Evolutionary conservation across 1,284 basidiomycete species (phyloP), one percentile per base, ranked within the genome.

Genomic region (Apiotrichum domesticum): DNA sequence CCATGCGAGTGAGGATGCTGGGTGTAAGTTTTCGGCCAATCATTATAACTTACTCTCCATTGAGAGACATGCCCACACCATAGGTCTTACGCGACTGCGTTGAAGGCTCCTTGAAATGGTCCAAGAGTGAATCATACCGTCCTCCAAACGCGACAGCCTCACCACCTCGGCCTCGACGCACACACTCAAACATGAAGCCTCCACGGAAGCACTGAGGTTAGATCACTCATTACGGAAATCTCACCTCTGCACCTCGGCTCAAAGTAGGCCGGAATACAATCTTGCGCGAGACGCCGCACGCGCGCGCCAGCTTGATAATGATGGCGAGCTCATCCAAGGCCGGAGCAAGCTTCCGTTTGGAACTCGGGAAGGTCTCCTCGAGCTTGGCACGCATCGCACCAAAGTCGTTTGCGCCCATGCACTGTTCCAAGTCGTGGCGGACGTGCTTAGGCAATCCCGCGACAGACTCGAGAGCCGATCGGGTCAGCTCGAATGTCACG

Each of bases 101-200:
- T 63, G 79, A 65, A 48, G 79, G 59, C 65, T 72, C 67, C 52
- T 68, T 77, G 71, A 80, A 81, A 60, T 73, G 77, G n/a, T 78
- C 76, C 8, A 82, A 67, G 6, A 83, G 68, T 9, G 33, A 14
- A 63, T 82, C 80, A 60, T 81, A 83, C 37, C 81, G 64, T 11
- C 79, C 79, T 7, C 79, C 79, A 41, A 75, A 78, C 1, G 78
- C 78, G 2, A 79, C 64, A 0, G 82, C 73, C 35, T 82, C 80
- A 8, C 77, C 71, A 37, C 75, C 76, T 62, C 78, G 79, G 41
- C 75, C 75, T 35, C 71, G 64, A 9, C 76, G 66, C 10, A 79
- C 77, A 29, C 79, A 78, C 51, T 82, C 80, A 65, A 83, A 81
- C 64, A 82, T 77, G 46, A 80, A 72, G 5, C 80, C 80, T 32